phyloP scores from a whole-genome alignment of 305 asterid species.

The Fraxinus dipetala region DNA sequence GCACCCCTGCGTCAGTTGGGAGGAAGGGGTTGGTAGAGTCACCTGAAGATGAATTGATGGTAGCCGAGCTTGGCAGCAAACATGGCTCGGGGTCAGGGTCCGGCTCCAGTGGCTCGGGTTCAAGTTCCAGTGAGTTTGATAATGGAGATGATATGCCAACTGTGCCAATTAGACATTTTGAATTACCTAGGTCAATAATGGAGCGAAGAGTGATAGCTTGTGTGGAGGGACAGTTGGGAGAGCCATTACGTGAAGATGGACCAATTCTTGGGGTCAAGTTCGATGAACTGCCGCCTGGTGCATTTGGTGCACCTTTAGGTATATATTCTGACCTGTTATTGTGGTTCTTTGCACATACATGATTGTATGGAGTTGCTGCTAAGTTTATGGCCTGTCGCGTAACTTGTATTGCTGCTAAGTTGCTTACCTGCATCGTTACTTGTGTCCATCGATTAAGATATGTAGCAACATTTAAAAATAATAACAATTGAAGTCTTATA shows the following conservation, averaged over 20 bases:
- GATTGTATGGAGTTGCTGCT: slow-evolving; percentile 15
- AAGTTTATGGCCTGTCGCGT: background rate
- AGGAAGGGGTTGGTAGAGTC: slow-evolving; percentile 50
- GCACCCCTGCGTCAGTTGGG: slow-evolving; percentile 38
- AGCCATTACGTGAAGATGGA: slow-evolving; percentile 77
- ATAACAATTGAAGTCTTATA: background rate
- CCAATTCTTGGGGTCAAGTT: slow-evolving; percentile 91
- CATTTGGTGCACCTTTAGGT: slow-evolving; percentile 96
- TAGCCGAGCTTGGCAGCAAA: slow-evolving; percentile 51
- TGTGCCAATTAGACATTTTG: slow-evolving; percentile 56
- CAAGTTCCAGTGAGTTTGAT: slow-evolving; percentile 62
- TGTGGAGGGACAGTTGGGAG: slow-evolving; percentile 91
- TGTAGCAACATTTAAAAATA: background rate
- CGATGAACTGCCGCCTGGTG: slow-evolving; percentile 96
- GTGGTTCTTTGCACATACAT: slow-evolving; percentile 17
- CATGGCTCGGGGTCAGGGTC: slow-evolving; percentile 50
- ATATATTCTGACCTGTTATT: slow-evolving; percentile 22
- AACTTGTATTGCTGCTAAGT: background rate
- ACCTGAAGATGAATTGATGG: slow-evolving; percentile 51
- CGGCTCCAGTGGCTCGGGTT: slow-evolving; percentile 47
- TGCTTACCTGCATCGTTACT: background rate
- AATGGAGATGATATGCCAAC: slow-evolving; percentile 56
- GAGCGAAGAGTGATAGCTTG: slow-evolving; percentile 78
- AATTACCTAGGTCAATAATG: slow-evolving; percentile 58
- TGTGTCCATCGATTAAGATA: background rate